Evolutionary conservation across 176 grass and related monocot species (phyloP), one percentile per base, ranked within the genome.

Genomic region (Bothriochloa decipiens): DNA sequence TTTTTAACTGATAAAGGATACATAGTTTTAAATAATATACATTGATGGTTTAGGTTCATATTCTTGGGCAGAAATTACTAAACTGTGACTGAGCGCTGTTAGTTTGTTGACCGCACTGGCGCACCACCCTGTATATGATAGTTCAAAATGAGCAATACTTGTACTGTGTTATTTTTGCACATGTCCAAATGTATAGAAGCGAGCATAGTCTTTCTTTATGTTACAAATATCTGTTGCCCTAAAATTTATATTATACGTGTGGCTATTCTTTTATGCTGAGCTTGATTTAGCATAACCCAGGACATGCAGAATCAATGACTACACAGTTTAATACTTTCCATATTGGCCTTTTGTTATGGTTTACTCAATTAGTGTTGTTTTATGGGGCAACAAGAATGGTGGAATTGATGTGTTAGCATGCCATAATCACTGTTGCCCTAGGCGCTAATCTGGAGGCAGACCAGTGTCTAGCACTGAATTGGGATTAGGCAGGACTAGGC

Each of bases 281-380:
- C 64, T 43, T 18, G 15, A 37, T 60, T 41, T 58, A 58, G 25
- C 32, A 26, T 45, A 35, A 8, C 39, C 43, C 43, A 5, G n/a
- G 50, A 78, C 81, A n/a, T 69, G 49, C 37, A 78, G 28, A 85
- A 28, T 69, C 6, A 8, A 35, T 5, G 58, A 12, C n/a, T 62
- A 57, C 8, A 25, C 9, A 26, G 4, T 62, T 4, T 62, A 62
- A 49, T 12, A 15, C 73, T 71, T 82, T 61, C 58, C 29, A 14
- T 23, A 20, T 85, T 66, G 23, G 13, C 60, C 57, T 70, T n/a
- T 62, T 60, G 53, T 50, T 69, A 35, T 60, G 28, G 62, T 9
- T 70, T 70, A 72, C 72, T 52, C 26, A 60, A 82, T 35, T 40
- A 70, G 13, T 76, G 47, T 68, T 68, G 46, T 82, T 68, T 81